Base-by-base conservation (phyloP, 1,284 basidiomycete genomes). In the Ustilago loliicola region DNA sequence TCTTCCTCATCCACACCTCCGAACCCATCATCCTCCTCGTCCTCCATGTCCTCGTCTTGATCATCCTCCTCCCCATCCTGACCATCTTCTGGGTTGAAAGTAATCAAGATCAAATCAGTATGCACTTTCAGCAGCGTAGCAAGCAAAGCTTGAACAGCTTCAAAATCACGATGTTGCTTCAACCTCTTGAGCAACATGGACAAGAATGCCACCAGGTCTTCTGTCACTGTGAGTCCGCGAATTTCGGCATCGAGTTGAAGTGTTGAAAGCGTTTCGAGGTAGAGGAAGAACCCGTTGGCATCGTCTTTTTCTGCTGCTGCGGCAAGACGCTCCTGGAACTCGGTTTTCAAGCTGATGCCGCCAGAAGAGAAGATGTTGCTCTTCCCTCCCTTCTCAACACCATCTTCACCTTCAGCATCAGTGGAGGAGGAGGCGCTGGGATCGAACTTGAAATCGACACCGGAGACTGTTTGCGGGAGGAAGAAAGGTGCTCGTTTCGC, bases 211-310 rank as follows among this genome's bases (percentile, higher is more conserved):
- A 87, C 88, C 23, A 96, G 88, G 63, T 91, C 89, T 55, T 91
- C 89, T 30, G 93, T 87, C 4, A 91, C 90, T n/a, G 90, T 88
- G 47, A 89, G 81, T 1, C 93, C 92, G 13, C 94, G 94, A 19
- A 99, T 89, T 86, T 98, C 96, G 23, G 95, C 88, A 85, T 99
- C 96, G 54, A 96, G 89, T 1, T 94, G 92, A 7, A 96, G 94
- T 0, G 96, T 94, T 0, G 95, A 94, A 1, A 99, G 89, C 4
- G 91, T 90, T 87, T 98, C 96, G 53, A 93, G 89, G 83, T 94
- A 93, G 67, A 89, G 89, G 88, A 98, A 99, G 87, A 99, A 93
- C 5, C 74, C 63, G 1, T 60, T 63, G 3, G 72, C 80, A 23
- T 83, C 79, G 17, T 58, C 45, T 15, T 70, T 73, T 11, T 79